phyloP scores from a whole-genome alignment of 495 filamentous ascomycete species.

The Hyaloscypha hepaticicola region DNA sequence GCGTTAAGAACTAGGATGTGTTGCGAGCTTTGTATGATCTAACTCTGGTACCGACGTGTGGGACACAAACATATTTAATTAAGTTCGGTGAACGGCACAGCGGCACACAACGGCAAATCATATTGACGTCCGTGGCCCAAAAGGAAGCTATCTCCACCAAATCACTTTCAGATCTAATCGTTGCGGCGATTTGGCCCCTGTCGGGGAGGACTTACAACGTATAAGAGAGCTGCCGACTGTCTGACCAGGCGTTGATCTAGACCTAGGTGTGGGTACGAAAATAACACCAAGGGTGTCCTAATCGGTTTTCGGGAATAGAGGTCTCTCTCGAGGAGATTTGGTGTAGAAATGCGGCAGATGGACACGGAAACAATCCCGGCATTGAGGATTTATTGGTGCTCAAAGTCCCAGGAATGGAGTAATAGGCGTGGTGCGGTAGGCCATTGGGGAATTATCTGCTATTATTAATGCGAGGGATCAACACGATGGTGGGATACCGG shows the following conservation, averaged over 20 bases:
- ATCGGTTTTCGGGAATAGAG: neutral
- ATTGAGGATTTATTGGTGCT: neutral
- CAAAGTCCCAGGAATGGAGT: neutral
- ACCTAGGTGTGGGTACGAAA: neutral
- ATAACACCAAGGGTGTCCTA: neutral
- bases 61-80: neutral
- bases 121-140: neutral
- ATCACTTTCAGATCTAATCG: neutral
- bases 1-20: neutral
- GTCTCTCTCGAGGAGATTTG: neutral
- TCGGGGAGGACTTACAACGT: slow-evolving; percentile 14
- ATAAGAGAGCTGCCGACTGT: slow-evolving; percentile 20
- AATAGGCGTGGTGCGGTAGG: neutral
- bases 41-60: neutral
- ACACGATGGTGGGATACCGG: neutral
- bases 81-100: neutral
- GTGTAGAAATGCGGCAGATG: neutral
- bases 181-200: neutral
- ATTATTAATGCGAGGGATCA: neutral
- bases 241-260: neutral
- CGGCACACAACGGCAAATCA: neutral
- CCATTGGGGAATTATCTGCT: neutral
- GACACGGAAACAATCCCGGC: neutral
- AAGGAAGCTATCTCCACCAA: slow-evolving; percentile 1
- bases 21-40: neutral